Conservation (phyloP, 306 rosid genomes). For the Quercus suber region DNA sequence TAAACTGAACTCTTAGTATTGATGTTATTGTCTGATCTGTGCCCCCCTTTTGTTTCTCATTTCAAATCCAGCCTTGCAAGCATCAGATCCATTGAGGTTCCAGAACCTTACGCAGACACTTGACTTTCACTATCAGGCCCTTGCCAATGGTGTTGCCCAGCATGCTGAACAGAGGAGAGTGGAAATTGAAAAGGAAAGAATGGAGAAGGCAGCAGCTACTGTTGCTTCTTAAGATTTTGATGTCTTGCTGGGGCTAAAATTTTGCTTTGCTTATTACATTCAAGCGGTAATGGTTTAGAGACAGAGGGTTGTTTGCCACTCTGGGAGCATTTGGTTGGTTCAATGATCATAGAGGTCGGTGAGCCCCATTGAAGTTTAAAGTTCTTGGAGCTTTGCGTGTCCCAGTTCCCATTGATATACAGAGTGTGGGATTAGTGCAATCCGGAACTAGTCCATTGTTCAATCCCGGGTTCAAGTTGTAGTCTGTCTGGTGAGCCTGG, state of each 20-base stretch:
- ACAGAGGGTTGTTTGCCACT: constrained; percentile 34
- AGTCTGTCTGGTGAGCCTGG: constrained; percentile 25
- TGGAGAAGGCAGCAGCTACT: constrained; percentile 72
- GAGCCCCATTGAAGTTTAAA: constrained; percentile 39
- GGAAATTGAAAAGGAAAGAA: constrained; percentile 78
- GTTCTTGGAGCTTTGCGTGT: constrained; percentile 37
- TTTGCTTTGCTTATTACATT: constrained; percentile 41
- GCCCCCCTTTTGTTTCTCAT: neutral
- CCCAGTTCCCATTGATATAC: constrained; percentile 21
- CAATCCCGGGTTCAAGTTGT: constrained; percentile 19
- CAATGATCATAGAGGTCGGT: constrained; percentile 31
- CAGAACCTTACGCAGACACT: constrained; percentile 79
- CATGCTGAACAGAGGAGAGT: constrained; percentile 89
- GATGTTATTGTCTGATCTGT: constrained; percentile 2
- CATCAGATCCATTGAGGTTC: constrained; percentile 66
- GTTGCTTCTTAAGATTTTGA: constrained; percentile 38
- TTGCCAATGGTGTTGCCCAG: constrained; percentile 83
- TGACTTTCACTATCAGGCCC: constrained; percentile 84
- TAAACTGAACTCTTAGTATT: neutral
- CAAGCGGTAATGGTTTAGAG: constrained; percentile 37
- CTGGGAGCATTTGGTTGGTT: constrained; percentile 46
- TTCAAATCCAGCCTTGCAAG: constrained; percentile 56
- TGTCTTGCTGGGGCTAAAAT: constrained; percentile 29
- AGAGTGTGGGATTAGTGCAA: constrained; percentile 31
- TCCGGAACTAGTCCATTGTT: constrained; percentile 29